phyloP scores from a whole-genome alignment of 345 rosid species.

The rapeseed (Brassica napus) region DNA sequence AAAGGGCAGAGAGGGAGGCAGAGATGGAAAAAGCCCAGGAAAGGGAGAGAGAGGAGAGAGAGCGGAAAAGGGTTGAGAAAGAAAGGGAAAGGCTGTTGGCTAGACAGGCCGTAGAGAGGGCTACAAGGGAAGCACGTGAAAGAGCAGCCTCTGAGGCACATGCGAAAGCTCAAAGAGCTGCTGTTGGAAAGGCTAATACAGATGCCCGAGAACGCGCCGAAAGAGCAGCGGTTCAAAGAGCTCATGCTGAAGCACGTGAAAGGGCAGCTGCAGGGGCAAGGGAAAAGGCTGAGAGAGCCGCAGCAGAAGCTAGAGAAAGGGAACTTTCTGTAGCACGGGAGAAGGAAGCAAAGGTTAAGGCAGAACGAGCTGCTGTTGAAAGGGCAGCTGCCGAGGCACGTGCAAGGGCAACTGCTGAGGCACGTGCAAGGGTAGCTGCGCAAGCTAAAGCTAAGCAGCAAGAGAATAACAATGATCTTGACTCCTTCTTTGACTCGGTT shows the following conservation, averaged over 20 bases:
- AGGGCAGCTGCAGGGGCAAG: conserved; percentile 86
- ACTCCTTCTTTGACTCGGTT: conserved; percentile 74
- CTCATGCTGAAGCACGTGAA: conserved; percentile 95
- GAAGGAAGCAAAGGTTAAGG: conserved; percentile 56
- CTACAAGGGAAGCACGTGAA: conserved; percentile 96
- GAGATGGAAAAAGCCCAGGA: conserved; percentile 60
- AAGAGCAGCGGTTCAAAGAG: conserved; percentile 92
- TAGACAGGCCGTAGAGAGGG: conserved; percentile 95
- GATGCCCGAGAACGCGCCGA: conserved; percentile 91
- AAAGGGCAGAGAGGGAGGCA: conserved; percentile 61
- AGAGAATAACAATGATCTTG: conserved; percentile 69
- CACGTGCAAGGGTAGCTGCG: conserved; percentile 41
- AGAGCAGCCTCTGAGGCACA: conserved; percentile 91
- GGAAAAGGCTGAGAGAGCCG: conserved; percentile 85
- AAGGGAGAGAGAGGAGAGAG: conserved; percentile 50
- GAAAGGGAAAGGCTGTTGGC: conserved; percentile 74
- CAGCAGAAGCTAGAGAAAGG: conserved; percentile 87
- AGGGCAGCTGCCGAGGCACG: conserved; percentile 72
- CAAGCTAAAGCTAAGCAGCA: conserved; percentile 64
- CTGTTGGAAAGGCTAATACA: conserved; percentile 73
- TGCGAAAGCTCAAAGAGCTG: conserved; percentile 81
- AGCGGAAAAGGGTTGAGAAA: conserved; percentile 53
- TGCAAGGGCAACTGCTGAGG: conserved; percentile 32
- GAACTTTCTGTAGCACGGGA: conserved; percentile 64
- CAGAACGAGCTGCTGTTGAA: conserved; percentile 86